A percentile compares a stretch with the other conserved stretches of the same genome.
These are phyloP conservation scores for Anisodus acutangulus DNA, from an alignment of 257 asterid species.

Conservation along the genomic window DNA sequence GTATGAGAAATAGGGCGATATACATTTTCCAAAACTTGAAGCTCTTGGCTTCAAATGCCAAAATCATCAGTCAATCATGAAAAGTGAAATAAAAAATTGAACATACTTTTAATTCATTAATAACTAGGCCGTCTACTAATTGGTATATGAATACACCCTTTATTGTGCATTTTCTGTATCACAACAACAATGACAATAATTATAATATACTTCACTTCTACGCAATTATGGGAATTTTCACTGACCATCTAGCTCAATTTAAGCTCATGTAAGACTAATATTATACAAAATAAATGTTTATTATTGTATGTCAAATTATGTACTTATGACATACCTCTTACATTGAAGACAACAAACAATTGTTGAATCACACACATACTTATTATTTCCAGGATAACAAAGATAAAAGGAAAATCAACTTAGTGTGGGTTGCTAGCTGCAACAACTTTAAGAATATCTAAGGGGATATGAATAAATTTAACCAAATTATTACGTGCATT, in stretches of 20 bases:
- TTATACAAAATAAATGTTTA: background rate
- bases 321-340: background rate
- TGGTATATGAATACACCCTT: no score
- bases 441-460: slow-evolving; percentile 23
- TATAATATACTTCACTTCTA: background rate
- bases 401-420: background rate
- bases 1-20: no score
- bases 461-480: slow-evolving; percentile 27
- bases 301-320: slow-evolving; percentile 15
- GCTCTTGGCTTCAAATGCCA: no score
- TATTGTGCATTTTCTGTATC: no score
- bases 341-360: slow-evolving; percentile 4
- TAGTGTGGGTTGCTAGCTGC: background rate
- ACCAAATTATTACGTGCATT: slow-evolving; percentile 28
- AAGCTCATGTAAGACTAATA: background rate
- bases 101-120: no score
- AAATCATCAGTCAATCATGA: no score
- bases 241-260: background rate
- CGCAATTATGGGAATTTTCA: background rate
- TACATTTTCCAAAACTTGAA: no score
- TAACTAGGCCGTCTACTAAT: no score
- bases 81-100: no score
- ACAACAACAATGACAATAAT: background rate
- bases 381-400: background rate
- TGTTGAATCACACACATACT: background rate